Base-by-base conservation (phyloP, 257 asterid genomes). In the Sherardia arvensis region DNA sequence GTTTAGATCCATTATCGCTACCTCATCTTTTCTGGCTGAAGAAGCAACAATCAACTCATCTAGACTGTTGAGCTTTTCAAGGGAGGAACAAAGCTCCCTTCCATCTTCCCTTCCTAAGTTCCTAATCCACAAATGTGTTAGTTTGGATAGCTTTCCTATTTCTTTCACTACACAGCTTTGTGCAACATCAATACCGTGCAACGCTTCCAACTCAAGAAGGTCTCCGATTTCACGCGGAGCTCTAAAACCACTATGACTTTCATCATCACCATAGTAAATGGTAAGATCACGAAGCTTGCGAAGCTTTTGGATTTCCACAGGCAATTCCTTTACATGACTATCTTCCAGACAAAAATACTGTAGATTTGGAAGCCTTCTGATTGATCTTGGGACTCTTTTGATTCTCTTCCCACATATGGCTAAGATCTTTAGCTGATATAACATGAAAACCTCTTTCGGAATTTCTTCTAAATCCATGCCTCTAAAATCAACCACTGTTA, bases 31-130 rank as follows among this genome's bases (percentile, higher is more conserved):
- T 4, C 9, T 26, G 14, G 17, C 33, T 10, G 73, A 66, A 4
- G 11, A 17, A 40, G 70, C 15, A 3, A 14, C 1, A 28, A 6
- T 21, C 61, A 77, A 51, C 4, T 58, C 66, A 1, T 21, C 34
- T 28, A 77, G 76, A 36, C 53, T 53, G 30, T 15, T 59, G 21
- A 77, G 69, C 63, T 58, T 77, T 14, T 40, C 33, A 4, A 79
- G 64, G 36, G 84, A 76, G 29, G 58, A 58, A 33, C 77, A 79
- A 7, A 79, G 66, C 1, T 67, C 79, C 66, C 4, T 62, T 14
- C 77, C 77, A 57, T 79, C 77, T 70, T 64, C 71, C 27, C 66
- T 73, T 70, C 73, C 70, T 4, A 79, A 25, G 43, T 63, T 72
- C 17, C 45, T 38, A 14, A 78, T 53, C 23, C 56, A 40, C 22